These are phyloP conservation scores for Perkinsus chesapeaki DNA, from an alignment of 169 alveolate species.

Conservation along the genomic window DNA sequence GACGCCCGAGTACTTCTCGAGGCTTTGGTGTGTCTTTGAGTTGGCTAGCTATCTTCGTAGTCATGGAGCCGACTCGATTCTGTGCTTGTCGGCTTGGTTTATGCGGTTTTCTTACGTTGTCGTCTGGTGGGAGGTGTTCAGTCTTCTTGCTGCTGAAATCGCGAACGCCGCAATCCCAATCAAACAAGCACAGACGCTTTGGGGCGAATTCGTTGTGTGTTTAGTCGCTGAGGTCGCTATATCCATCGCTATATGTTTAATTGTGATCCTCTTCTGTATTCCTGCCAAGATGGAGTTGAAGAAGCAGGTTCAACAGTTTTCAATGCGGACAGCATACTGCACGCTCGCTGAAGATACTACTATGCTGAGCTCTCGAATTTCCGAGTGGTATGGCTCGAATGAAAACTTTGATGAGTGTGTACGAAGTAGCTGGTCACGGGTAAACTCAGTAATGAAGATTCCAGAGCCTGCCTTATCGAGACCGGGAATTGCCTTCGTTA, in stretches of 20 bases:
- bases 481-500: neutral
- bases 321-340: neutral
- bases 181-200: neutral
- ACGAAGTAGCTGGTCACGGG: neutral
- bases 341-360: neutral
- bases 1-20: neutral
- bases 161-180: neutral
- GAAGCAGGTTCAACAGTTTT: neutral
- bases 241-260: neutral
- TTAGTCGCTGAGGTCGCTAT: neutral
- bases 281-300: neutral
- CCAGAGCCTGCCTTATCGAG: neutral
- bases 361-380: neutral
- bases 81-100: neutral
- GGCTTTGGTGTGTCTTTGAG: neutral
- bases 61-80: neutral
- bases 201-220: no score
- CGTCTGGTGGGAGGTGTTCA: neutral
- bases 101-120: neutral
- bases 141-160: neutral
- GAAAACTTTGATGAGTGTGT: neutral
- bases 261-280: neutral
- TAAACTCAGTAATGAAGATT: neutral
- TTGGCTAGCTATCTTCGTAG: neutral
- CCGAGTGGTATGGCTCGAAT: neutral